phyloP scores from a whole-genome alignment of 2,329 filamentous ascomycete genomes.

The Claviceps quebecensis region DNA sequence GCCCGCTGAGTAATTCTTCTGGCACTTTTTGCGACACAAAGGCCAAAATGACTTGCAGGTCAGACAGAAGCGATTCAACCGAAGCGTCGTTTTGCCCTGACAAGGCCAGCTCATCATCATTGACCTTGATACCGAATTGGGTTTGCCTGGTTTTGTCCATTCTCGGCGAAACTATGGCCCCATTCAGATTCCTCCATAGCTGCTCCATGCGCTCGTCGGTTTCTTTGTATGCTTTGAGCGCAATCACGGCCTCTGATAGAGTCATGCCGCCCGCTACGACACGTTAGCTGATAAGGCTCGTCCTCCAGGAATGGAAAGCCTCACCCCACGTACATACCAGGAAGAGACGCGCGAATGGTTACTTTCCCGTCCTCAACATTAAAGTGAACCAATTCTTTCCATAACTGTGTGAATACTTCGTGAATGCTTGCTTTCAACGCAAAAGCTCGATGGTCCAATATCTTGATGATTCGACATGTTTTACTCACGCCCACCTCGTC shows the following conservation, averaged over 20 bases:
- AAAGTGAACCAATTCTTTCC: conserved; percentile 52
- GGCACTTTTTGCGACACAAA: conserved; percentile 41
- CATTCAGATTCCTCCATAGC: conserved; percentile 49
- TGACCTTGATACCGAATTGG: conserved; percentile 26
- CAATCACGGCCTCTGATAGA: conserved; percentile 39
- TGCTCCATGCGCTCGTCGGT: conserved; percentile 44
- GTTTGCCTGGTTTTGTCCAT: conserved; percentile 27
- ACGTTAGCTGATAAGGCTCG: conserved; percentile 9
- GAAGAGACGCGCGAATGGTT: conserved; percentile 36
- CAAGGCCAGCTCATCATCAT: conserved; percentile 29
- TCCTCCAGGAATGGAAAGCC: background rate
- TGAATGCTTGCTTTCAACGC: conserved; percentile 53
- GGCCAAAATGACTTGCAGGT: conserved; percentile 35
- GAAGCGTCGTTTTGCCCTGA: conserved; percentile 28
- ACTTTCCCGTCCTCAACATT: conserved; percentile 42
- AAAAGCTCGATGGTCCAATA: conserved; percentile 51
- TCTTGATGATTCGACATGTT: conserved; percentile 45
- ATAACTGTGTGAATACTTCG: conserved; percentile 53
- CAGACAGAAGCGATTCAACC: conserved; percentile 36
- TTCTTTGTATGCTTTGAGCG: conserved; percentile 45
- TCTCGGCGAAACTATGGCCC: conserved; percentile 45
- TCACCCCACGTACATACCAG: conserved; percentile 26
- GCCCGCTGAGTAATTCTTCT: conserved; percentile 36
- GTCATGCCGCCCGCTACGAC: conserved; percentile 34
- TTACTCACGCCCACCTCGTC: conserved; percentile 45